These are phyloP conservation scores for Moelleriella libera DNA, from an alignment of 2,329 filamentous ascomycete species.

Conservation along the genomic window DNA sequence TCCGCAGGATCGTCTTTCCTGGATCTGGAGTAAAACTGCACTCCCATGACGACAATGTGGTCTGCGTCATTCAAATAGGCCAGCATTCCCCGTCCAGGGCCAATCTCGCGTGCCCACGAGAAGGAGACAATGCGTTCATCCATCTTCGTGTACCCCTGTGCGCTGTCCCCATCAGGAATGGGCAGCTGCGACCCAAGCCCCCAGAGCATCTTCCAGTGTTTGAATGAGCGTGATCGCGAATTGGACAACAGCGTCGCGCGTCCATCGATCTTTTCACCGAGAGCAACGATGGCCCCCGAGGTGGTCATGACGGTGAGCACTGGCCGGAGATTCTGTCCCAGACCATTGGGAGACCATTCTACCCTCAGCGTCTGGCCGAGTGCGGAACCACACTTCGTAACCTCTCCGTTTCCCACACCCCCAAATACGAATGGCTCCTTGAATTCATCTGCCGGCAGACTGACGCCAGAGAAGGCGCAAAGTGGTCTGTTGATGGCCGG, in stretches of 20 bases:
- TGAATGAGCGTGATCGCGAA: slow-evolving; percentile 24
- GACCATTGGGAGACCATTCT: slow-evolving; percentile 42
- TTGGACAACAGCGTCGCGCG: slow-evolving; percentile 13
- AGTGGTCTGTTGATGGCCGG: slow-evolving; percentile 30
- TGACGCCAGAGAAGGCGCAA: slow-evolving; percentile 22
- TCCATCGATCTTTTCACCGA: slow-evolving; percentile 30
- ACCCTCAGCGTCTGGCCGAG: slow-evolving; percentile 40
- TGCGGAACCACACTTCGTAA: slow-evolving; percentile 32
- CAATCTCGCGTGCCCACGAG: slow-evolving; percentile 34
- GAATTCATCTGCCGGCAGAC: slow-evolving; percentile 12
- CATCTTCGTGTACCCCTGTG: slow-evolving; percentile 17
- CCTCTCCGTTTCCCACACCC: slow-evolving; percentile 29
- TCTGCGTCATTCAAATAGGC: slow-evolving; percentile 36
- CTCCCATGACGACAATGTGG: slow-evolving; percentile 35
- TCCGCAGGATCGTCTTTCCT: slow-evolving; percentile 8
- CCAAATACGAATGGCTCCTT: slow-evolving; percentile 17
- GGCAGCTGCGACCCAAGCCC: slow-evolving; percentile 37
- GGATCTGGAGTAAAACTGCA: slow-evolving; percentile 21
- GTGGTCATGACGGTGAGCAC: slow-evolving; percentile 36
- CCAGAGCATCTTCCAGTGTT: slow-evolving; percentile 41
- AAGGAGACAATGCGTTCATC: slow-evolving; percentile 35
- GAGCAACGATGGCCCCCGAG: slow-evolving; percentile 32
- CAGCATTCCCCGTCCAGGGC: slow-evolving; percentile 27
- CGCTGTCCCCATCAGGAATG: slow-evolving; percentile 25
- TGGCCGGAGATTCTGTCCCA: slow-evolving; percentile 39